Evolutionary conservation across 1,139 yeast genomes (phyloP), one percentile per base, ranked within the genome.

Genomic region (Kurtzmaniella natalensis): DNA sequence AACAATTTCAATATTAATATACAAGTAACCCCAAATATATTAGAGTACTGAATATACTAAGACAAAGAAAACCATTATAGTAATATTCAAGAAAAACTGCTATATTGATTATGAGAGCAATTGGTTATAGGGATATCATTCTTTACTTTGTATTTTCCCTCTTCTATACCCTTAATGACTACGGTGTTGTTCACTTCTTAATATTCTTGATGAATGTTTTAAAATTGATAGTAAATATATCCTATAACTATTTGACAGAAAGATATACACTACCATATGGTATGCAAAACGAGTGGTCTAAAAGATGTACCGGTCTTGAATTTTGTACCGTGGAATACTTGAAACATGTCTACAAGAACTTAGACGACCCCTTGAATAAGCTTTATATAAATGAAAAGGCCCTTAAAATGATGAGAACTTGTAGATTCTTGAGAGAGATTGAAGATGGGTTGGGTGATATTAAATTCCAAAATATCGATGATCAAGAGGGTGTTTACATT

Each of bases 371-470:
- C n/a, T 17, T 32, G 16, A 37, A 37, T 3, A 20, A 30, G 18
- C 28, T 32, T 3, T 36, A 43, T 28, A 34, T 40, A 18, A 43
- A 44, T 16, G 40, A 38, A 6, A 26, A 38, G 11, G 36, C 37
- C 5, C 45, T 45, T 35, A 28, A 28, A 19, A 17, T 27, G 6
- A 24, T 45, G 7, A 32, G 44, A 21, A 36, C 31, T 15, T 31
- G 40, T 8, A 31, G 50, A 31, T 20, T 27, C 14, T 28, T 43
- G 18, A 22, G 44, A 17, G 45, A 45, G 25, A 37, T 34, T 7
- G 37, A 41, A n/a, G 41, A 40, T 27, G 48, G 48, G 2, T 32
- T 44, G 19, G 46, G 50, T 1, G 50, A 46, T 34, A 26, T 35
- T 7, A 17, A 7, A 6, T 24, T 25, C n/a, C 5, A 31, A 7